Evolutionary conservation across 306 rosid genomes (phyloP), one percentile per base, ranked within the genome.

Genomic region (Malus fusca): DNA sequence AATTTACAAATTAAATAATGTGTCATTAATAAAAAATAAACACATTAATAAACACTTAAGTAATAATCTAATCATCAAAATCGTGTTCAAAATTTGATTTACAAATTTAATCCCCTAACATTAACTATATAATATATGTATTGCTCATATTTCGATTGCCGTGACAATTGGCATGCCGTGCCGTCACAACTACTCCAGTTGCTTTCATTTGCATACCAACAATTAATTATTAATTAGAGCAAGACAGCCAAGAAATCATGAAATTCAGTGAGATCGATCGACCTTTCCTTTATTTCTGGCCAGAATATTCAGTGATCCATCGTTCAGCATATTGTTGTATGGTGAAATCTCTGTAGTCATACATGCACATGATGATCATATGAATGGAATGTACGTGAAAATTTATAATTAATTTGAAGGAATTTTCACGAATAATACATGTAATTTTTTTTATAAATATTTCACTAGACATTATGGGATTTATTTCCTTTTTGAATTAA

Each of bases 171-270:
- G 19, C 65, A 79, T 80, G 89, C 85, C 97, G 96, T 92, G 91
- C 88, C 93, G 90, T 88, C 79, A 66, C 92, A 84, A 77, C 88
- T 77, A 90, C 88, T 78, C 23, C n/a, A 35, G 58, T 69, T 68
- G 72, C 65, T 55, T 62, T 63, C 43, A 31, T 22, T 81, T 42
- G 0, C 82, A 64, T 33, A 31, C 62, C 25, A 35, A 33, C 42
- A 73, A 58, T 51, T 2, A 33, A 14, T 15, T 7, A 74, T 13
- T 63, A 11, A 18, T 74, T 30, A 43, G 17, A 17, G 15, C 6
- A 26, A 21, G 61, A 62, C 62, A 55, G 43, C 37, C 76, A 55
- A 25, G 8, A 63, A 33, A 28, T 35, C 77, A 82, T 67, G 63
- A 61, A 44, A 60, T 77, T 68, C 77, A 81, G 84, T 55, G 80